These are phyloP conservation scores for Aspergillus bertholletiae DNA, from an alignment of 495 filamentous ascomycete genomes.

Conservation along the genomic window DNA sequence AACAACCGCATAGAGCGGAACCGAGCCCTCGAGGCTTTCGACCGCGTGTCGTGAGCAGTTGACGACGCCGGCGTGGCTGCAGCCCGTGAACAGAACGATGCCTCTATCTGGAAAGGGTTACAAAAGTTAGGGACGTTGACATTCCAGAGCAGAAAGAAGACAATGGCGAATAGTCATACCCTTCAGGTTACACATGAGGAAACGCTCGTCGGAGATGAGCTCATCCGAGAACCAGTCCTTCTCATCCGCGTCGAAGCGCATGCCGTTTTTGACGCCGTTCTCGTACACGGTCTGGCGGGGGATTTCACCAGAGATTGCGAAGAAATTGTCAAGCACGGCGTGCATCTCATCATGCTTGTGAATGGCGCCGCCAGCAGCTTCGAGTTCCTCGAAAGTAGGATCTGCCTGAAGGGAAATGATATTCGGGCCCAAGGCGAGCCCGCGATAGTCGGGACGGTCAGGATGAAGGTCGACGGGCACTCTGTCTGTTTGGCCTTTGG, in stretches of 20 bases:
- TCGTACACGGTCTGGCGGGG: slow-evolving; percentile 54
- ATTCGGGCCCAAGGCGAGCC: slow-evolving; percentile 38
- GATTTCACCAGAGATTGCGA: slow-evolving; percentile 56
- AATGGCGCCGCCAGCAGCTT: slow-evolving; percentile 42
- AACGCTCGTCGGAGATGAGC: slow-evolving; percentile 54
- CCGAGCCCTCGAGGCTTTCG: slow-evolving; percentile 27
- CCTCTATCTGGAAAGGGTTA: slow-evolving; percentile 39
- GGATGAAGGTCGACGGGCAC: slow-evolving; percentile 55
- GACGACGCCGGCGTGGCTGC: slow-evolving; percentile 58
- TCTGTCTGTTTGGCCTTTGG: slow-evolving; percentile 19
- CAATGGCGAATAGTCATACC: too few species aligned
- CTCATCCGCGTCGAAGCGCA: slow-evolving; percentile 42
- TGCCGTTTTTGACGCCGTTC: slow-evolving; percentile 43
- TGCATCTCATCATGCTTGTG: slow-evolving; percentile 44
- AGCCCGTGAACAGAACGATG: slow-evolving; percentile 60
- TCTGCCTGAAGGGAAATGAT: slow-evolving; percentile 55
- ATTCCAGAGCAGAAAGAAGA: too few species aligned
- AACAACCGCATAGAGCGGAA: slow-evolving; percentile 54
- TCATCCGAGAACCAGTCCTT: slow-evolving; percentile 54
- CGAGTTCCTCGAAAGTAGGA: slow-evolving; percentile 52
- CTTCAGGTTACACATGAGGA: slow-evolving; percentile 57
- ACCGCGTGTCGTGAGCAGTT: slow-evolving; percentile 52
- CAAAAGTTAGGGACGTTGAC: not conserved
- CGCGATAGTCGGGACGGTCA: slow-evolving; percentile 51
- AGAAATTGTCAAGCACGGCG: slow-evolving; percentile 52